phyloP scores from a whole-genome alignment of 2,329 filamentous ascomycete genomes.

The Colletotrichum echinochloae region DNA sequence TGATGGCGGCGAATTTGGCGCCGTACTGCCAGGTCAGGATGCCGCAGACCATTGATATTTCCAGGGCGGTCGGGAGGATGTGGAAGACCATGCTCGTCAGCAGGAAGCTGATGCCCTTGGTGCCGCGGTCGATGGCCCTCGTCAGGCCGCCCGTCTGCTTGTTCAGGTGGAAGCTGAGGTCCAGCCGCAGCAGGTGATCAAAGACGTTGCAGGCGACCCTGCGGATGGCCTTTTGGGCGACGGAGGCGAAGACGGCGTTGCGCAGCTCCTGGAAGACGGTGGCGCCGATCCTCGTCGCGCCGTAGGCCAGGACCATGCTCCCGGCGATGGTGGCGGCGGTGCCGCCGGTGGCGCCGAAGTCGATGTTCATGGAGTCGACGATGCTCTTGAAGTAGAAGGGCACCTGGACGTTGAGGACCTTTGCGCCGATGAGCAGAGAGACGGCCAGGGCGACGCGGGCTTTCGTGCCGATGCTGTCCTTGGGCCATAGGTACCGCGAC shows the following conservation, averaged over 20 bases:
- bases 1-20: conserved; percentile 90
- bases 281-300: conserved; percentile 86
- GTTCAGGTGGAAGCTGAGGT: conserved; percentile 92
- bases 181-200: conserved; percentile 86
- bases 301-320: conserved; percentile 93
- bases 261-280: conserved; percentile 92
- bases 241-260: conserved; percentile 96
- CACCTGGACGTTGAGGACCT: conserved; percentile 96
- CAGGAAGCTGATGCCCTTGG: conserved; percentile 97
- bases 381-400: conserved; percentile 99
- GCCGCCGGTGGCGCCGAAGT: conserved; percentile 86
- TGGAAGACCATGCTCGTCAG: conserved; percentile 99
- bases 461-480: conserved; percentile 85
- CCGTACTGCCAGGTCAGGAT: conserved; percentile 98
- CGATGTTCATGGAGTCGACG: conserved; percentile 97
- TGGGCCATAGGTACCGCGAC: conserved; percentile 96
- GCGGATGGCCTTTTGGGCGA: conserved; percentile 96
- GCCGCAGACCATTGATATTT: conserved; percentile 95
- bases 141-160: conserved; percentile 96
- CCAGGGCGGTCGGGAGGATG: conserved; percentile 90
- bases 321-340: conserved; percentile 91
- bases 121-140: conserved; percentile 93
- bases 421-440: conserved; percentile 85
- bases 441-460: conserved; percentile 88
- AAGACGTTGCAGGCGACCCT: conserved; percentile 93